A percentile compares a stretch with the other conserved stretches of the same genome.
Conservation (phyloP, 2,329 filamentous ascomycete species). For the Herpotrichia juniperi region DNA sequence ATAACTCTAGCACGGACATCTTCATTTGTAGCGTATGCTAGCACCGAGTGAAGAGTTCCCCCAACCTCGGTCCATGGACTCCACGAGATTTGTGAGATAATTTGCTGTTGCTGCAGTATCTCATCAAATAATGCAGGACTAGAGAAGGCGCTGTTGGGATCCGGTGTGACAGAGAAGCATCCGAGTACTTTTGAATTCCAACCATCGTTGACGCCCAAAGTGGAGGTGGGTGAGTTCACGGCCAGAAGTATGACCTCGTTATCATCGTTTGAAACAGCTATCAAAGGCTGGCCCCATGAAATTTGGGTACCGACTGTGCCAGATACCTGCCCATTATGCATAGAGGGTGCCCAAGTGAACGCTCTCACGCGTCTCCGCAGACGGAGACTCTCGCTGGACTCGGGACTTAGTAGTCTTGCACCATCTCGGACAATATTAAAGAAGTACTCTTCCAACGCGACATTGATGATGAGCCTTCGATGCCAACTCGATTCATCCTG, state of each 20-base stretch:
- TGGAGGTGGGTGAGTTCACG: constrained; percentile 47
- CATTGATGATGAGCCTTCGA: constrained; percentile 60
- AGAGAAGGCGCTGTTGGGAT: constrained; percentile 15
- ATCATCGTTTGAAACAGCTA: constrained; percentile 50
- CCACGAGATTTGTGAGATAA: constrained; percentile 46
- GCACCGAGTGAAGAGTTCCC: constrained; percentile 30
- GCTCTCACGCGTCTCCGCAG: constrained; percentile 47
- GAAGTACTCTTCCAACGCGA: constrained; percentile 51
- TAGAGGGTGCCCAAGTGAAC: constrained; percentile 49
- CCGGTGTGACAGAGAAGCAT: constrained; percentile 26
- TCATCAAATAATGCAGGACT: constrained; percentile 36
- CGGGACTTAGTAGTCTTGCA: constrained; percentile 19
- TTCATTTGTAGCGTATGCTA: constrained; percentile 45
- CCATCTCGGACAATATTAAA: constrained; percentile 10
- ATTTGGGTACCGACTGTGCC: constrained; percentile 31
- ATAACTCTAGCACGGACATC: constrained; percentile 34
- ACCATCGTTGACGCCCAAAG: constrained; percentile 22
- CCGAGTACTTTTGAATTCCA: constrained; percentile 38
- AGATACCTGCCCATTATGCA: constrained; percentile 15
- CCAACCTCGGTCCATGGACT: constrained; percentile 43
- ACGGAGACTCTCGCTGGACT: constrained; percentile 40
- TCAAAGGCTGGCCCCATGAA: constrained; percentile 33
- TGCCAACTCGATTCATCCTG: constrained; percentile 56
- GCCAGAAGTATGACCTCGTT: constrained; percentile 47
- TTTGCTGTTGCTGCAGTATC: constrained; percentile 36